A percentile compares a stretch with the other conserved stretches of the same genome.
These are phyloP conservation scores for Claviceps purpurea DNA, from an alignment of 2,329 filamentous ascomycete genomes.

Conservation along the genomic window DNA sequence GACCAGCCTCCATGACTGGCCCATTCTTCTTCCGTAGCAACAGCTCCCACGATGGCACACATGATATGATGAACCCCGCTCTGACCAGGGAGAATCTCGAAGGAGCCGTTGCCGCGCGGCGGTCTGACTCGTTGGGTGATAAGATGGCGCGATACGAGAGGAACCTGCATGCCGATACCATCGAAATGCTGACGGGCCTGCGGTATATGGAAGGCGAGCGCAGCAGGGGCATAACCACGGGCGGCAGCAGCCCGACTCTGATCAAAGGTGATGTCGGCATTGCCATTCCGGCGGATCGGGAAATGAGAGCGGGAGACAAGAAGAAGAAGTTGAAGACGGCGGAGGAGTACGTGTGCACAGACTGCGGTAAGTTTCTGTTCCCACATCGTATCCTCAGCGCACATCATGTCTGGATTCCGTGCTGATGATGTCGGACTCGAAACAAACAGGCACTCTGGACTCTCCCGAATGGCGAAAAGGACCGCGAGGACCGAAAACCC, in stretches of 20 bases:
- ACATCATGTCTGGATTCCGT: too few relatives aligned
- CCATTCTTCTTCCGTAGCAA: slow-evolving; percentile 18
- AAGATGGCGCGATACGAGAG: slow-evolving; percentile 77
- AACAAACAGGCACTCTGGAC: slow-evolving; percentile 56
- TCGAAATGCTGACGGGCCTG: slow-evolving; percentile 85
- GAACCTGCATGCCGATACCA: slow-evolving; percentile 65
- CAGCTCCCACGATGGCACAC: slow-evolving; percentile 17
- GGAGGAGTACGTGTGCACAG: slow-evolving; percentile 89
- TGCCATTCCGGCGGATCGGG: slow-evolving; percentile 67
- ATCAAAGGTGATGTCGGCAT: slow-evolving; percentile 81
- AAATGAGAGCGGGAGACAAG: slow-evolving; percentile 58
- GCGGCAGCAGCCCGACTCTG: slow-evolving; percentile 64
- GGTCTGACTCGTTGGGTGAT: slow-evolving; percentile 65
- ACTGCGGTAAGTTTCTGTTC: slow-evolving; percentile 52
- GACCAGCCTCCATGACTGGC: slow-evolving; percentile 17
- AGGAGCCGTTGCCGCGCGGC: slow-evolving; percentile 49
- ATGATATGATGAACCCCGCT: slow-evolving; percentile 52
- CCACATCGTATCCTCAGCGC: not conserved
- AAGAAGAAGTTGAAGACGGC: slow-evolving; percentile 76
- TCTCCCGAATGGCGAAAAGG: slow-evolving; percentile 95
- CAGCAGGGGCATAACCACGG: slow-evolving; percentile 76
- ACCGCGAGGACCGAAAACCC: slow-evolving; percentile 79
- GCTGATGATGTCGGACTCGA: not conserved
- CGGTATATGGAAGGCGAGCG: slow-evolving; percentile 81
- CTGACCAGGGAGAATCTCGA: slow-evolving; percentile 73